Evolutionary conservation across 805 yeast species (phyloP).

Genomic region (Saccharomycopsis sp.): DNA sequence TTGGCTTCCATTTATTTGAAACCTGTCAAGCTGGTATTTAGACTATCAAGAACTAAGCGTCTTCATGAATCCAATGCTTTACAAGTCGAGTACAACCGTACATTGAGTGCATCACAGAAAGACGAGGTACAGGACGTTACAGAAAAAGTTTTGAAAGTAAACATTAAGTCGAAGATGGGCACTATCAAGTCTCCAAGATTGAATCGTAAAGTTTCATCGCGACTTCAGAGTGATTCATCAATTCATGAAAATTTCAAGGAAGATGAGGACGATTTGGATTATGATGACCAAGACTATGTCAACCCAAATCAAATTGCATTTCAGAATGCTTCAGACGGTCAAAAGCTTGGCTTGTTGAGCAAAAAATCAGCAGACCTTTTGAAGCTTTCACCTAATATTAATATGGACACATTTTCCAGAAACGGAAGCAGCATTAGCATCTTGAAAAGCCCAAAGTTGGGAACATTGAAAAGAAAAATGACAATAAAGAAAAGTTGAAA

Average conservation of each 20-base stretch:
- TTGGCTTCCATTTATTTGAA: constrained; percentile 77
- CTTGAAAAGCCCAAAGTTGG: constrained; percentile 8
- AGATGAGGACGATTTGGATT: not conserved
- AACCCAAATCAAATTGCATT: too few species aligned
- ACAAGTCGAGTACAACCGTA: constrained; percentile 22
- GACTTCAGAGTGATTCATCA: too few species aligned
- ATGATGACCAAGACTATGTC: too few species aligned
- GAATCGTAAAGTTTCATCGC: not conserved
- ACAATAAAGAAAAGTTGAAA: too few species aligned
- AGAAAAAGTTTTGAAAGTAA: constrained; percentile 14
- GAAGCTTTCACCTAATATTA: too few species aligned
- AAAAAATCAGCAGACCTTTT: constrained; percentile 6
- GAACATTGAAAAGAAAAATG: constrained; percentile 12
- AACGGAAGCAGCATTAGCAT: too few species aligned
- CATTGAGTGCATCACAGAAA: constrained; percentile 4
- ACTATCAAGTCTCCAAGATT: constrained; percentile 17
- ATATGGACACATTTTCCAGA: too few species aligned
- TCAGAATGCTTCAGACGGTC: too few species aligned
- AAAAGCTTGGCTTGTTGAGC: constrained; percentile 3
- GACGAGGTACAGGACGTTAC: constrained; percentile 6
- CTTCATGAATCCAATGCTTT: constrained; percentile 45
- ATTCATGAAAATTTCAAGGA: too few species aligned
- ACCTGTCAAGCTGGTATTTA: constrained; percentile 74
- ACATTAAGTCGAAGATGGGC: constrained; percentile 15
- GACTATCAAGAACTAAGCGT: constrained; percentile 45